Base-by-base conservation (phyloP, 164 flowering plant species). In the Nymphaea thermarum region DNA sequence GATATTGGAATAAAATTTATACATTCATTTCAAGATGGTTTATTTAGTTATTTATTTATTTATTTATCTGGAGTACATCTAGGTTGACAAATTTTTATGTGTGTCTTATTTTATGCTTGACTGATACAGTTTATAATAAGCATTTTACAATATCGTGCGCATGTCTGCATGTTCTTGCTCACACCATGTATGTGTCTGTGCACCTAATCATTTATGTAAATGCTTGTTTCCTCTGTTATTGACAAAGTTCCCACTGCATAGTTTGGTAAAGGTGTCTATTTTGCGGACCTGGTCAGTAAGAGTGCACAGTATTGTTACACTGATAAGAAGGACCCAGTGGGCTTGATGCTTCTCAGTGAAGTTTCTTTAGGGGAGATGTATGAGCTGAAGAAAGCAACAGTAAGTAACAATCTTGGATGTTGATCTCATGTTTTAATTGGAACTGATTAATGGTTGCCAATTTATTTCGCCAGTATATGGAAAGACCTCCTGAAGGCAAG, bases 251-350 rank as follows among this genome's bases (percentile, higher is more conserved):
- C 12, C 12, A 14, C 7, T 47, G 55, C 77, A 71, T 74, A 92
- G 99, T 95, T 95, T 82, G 97, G 98, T 43, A 94, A 94, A 79
- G 99, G 99, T 62, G 61, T 94, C 63, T 95, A 95, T 83, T 95
- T 95, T 80, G 98, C 99, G 69, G 98, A 95, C 77, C 80, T 95
- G 78, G 98, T 92, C 70, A 95, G 98, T 72, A 92, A 95, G 81
- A 95, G 98, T 80, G 98, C 99, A 70, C 98, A 89, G 73, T 94
- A 94, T 76, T 92, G 97, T 79, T 86, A 17, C 47, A 83, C 97
- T n/a, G 87, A 88, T 64, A 81, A 68, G 68, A 78, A 80, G 65
- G 85, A 78, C 81, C 96, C 96, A 57, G 94, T 92, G 65, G 98
- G 98, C 44, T 72, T 95, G 25, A 82, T 95, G 97, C 86, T 95